These are phyloP conservation scores for Musa acuminata DNA, from an alignment of 176 grass and related monocot species.

Conservation along the genomic window DNA sequence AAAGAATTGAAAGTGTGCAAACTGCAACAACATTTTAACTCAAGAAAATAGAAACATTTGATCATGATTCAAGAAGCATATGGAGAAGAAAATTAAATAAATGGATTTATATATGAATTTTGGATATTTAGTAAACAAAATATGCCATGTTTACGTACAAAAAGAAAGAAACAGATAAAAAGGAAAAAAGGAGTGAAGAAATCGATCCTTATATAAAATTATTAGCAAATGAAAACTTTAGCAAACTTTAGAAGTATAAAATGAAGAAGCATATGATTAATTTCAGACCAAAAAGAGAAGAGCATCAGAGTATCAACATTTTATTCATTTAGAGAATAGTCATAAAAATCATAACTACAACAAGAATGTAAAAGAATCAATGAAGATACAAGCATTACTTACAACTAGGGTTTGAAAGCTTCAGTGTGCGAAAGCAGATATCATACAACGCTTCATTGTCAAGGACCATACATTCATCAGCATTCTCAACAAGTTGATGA, in stretches of 20 bases:
- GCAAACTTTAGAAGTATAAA: too few relatives aligned
- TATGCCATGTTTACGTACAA: too few relatives aligned
- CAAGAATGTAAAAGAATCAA: background rate
- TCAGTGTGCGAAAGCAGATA: slow-evolving; percentile 6
- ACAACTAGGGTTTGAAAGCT: slow-evolving; percentile 4
- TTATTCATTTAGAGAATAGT: background rate
- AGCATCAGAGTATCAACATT: background rate
- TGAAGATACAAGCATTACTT: background rate
- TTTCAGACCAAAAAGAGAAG: too few relatives aligned
- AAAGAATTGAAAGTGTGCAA: too few relatives aligned
- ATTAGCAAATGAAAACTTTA: too few relatives aligned
- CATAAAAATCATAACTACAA: background rate
- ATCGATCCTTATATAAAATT: too few relatives aligned
- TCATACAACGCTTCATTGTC: slow-evolving; percentile 8
- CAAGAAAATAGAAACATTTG: background rate
- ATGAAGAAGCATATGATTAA: too few relatives aligned
- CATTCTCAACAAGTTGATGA: slow-evolving; percentile 16
- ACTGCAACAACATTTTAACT: background rate
- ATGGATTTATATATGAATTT: too few relatives aligned
- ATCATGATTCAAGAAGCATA: background rate
- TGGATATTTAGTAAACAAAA: too few relatives aligned
- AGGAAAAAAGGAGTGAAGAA: too few relatives aligned
- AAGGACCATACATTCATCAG: slow-evolving; percentile 16
- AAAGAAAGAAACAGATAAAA: too few relatives aligned
- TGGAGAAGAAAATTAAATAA: too few relatives aligned